These are phyloP conservation scores for Phytophthora idaei DNA, from an alignment of 352 stramenopile species.

Conservation along the genomic window DNA sequence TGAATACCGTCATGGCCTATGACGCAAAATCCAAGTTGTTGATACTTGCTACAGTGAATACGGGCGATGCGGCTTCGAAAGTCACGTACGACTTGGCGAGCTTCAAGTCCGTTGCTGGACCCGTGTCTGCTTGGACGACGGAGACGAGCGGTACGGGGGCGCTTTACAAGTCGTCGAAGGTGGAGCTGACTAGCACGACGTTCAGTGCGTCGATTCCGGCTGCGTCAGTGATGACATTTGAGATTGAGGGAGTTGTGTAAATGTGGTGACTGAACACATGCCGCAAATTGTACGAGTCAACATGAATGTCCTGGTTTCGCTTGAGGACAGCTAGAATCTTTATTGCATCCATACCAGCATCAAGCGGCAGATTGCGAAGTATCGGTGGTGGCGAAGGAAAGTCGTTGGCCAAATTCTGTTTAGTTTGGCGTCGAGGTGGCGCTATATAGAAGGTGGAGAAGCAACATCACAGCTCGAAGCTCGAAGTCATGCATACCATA, in stretches of 20 bases:
- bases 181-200: slow-evolving; percentile 32
- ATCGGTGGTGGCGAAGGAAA: too few species aligned
- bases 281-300: too few species aligned
- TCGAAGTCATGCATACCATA: too few species aligned
- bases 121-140: slow-evolving; percentile 49
- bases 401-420: too few species aligned
- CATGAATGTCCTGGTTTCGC: too few species aligned
- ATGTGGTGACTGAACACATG: background rate
- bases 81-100: slow-evolving; percentile 1
- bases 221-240: slow-evolving; percentile 51
- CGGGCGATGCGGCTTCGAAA: slow-evolving; percentile 15
- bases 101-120: slow-evolving; percentile 26
- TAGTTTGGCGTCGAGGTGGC: too few species aligned
- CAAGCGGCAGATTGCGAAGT: too few species aligned
- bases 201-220: slow-evolving; percentile 41
- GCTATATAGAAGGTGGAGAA: too few species aligned
- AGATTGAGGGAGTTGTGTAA: slow-evolving; percentile 31
- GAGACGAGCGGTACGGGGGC: slow-evolving; percentile 44
- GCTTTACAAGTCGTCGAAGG: slow-evolving; percentile 40
- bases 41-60: slow-evolving; percentile 33
- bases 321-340: too few species aligned
- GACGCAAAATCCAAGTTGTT: slow-evolving; percentile 34
- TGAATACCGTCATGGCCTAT: slow-evolving; percentile 23
- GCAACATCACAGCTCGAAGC: too few species aligned
- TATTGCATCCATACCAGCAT: too few species aligned